These are phyloP conservation scores for Fusarium nodosum DNA, from an alignment of 2,329 filamentous ascomycete species.

Conservation along the genomic window DNA sequence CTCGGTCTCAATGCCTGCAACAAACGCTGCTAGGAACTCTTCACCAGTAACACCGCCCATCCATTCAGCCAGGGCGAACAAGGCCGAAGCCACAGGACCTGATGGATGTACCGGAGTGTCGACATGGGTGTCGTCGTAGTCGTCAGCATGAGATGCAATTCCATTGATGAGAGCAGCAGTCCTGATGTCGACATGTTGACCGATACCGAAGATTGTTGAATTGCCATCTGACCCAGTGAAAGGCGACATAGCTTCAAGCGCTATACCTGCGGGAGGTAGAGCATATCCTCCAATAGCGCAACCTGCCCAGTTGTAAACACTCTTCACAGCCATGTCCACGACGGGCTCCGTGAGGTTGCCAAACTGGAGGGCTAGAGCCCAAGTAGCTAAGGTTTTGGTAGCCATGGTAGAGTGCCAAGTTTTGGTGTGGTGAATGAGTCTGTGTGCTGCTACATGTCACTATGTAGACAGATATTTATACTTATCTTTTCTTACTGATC, in stretches of 20 bases:
- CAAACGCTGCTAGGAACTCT: conserved; percentile 7
- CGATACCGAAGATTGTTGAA: conserved; percentile 5
- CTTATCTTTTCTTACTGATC: accelerated
- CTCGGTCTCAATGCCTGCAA: conserved; percentile 4
- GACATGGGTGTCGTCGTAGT: conserved; percentile 7
- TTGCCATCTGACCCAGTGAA: conserved; percentile 7
- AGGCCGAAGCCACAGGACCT: conserved; percentile 8
- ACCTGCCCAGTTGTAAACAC: conserved; percentile 13
- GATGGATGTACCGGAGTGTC: conserved; percentile 16
- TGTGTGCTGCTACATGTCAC: not conserved
- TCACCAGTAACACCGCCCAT: not conserved
- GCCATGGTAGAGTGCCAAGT: not conserved
- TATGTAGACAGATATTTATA: not conserved
- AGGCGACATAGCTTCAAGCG: conserved; percentile 1
- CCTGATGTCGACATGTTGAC: conserved; percentile 1
- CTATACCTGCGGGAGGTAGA: conserved; percentile 2
- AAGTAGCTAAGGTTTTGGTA: conserved; percentile 8
- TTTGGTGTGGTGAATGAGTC: not conserved
- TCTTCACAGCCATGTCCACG: not conserved
- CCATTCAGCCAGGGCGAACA: conserved; percentile 8
- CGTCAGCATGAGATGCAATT: conserved; percentile 10
- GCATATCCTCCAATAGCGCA: conserved; percentile 16
- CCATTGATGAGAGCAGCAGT: conserved; percentile 9
- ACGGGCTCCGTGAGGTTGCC: conserved; percentile 4
- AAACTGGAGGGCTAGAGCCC: conserved; percentile 11